phyloP scores from a whole-genome alignment of 495 filamentous ascomycete genomes.

The Podospora pseudocomata region DNA sequence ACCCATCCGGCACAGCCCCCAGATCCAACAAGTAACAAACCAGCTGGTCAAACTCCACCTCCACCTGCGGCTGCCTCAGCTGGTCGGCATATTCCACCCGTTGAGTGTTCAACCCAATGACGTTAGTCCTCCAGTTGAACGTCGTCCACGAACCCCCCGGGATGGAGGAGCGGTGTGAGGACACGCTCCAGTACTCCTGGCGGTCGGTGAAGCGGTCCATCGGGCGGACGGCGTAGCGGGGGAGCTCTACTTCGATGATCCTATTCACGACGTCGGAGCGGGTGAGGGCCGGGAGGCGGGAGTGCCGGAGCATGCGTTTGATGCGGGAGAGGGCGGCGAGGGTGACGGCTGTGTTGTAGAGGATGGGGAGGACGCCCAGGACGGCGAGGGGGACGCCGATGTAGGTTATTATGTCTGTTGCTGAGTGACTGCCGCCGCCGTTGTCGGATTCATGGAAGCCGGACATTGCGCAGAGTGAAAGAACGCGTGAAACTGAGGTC shows the following conservation, averaged over 20 bases:
- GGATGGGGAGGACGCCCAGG: constrained; percentile 63
- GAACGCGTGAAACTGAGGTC: background rate
- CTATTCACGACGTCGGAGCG: constrained; percentile 60
- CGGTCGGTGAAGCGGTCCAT: constrained; percentile 50
- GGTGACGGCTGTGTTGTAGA: constrained; percentile 56
- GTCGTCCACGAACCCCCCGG: constrained; percentile 61
- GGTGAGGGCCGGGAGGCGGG: constrained; percentile 53
- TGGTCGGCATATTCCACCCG: constrained; percentile 63
- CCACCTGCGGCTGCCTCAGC: constrained; percentile 60
- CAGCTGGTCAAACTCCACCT: constrained; percentile 59
- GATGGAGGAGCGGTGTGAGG: constrained; percentile 44
- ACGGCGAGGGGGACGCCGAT: constrained; percentile 64
- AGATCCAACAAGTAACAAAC: constrained; percentile 60
- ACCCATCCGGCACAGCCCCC: constrained; percentile 56
- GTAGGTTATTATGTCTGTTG: constrained; percentile 47
- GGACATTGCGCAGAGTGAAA: background rate
- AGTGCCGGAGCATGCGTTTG: constrained; percentile 51
- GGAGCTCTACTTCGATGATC: constrained; percentile 63
- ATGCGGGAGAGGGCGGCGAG: constrained; percentile 55
- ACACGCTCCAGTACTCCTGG: constrained; percentile 54
- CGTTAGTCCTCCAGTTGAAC: constrained; percentile 60
- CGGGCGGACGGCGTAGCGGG: constrained; percentile 58
- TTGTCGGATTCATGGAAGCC: background rate
- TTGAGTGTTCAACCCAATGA: constrained; percentile 57
- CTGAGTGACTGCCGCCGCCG: constrained; percentile 16